phyloP scores from a whole-genome alignment of 345 rosid species.

The Boechera stricta region DNA sequence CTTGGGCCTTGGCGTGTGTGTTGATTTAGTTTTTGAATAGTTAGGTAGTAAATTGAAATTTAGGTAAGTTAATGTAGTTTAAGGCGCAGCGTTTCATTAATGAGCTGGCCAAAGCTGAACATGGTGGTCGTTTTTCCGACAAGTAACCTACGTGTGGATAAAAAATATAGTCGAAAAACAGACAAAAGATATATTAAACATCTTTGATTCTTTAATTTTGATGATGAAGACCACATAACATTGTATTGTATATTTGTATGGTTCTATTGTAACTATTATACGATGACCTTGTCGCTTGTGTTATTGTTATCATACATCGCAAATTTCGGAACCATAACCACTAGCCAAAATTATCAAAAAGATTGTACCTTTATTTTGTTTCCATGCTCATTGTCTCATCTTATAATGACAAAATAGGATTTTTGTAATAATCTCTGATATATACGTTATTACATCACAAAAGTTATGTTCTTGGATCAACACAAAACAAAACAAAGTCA shows the following conservation, averaged over 20 bases:
- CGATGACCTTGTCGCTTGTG: not conserved
- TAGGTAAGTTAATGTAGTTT: too few species aligned
- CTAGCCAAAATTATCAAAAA: not conserved
- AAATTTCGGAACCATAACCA: not conserved
- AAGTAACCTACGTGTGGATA: constrained; percentile 1
- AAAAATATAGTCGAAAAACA: constrained; percentile 1
- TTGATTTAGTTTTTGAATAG: too few species aligned
- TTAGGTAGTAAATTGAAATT: too few species aligned
- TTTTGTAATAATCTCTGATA: constrained; percentile 8
- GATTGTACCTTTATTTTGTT: constrained; percentile 4
- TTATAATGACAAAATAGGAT: not conserved
- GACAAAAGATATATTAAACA: constrained; percentile 13
- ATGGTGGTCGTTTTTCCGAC: too few species aligned
- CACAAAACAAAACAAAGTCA: constrained; percentile 21
- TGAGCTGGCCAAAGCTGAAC: too few species aligned
- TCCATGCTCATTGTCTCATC: not conserved
- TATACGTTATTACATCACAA: constrained; percentile 14
- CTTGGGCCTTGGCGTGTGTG: too few species aligned
- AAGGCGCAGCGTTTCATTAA: too few species aligned
- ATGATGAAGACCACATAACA: constrained; percentile 22
- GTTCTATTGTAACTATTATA: not conserved
- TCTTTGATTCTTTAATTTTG: not conserved
- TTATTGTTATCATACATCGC: not conserved
- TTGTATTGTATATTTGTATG: not conserved
- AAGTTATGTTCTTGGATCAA: constrained; percentile 30